Percentiles rank a stretch among this genome's conserved stretches.
These are phyloP conservation scores for Globisporangium radiosum DNA, from an alignment of 352 stramenopile genomes.

Conservation along the genomic window DNA sequence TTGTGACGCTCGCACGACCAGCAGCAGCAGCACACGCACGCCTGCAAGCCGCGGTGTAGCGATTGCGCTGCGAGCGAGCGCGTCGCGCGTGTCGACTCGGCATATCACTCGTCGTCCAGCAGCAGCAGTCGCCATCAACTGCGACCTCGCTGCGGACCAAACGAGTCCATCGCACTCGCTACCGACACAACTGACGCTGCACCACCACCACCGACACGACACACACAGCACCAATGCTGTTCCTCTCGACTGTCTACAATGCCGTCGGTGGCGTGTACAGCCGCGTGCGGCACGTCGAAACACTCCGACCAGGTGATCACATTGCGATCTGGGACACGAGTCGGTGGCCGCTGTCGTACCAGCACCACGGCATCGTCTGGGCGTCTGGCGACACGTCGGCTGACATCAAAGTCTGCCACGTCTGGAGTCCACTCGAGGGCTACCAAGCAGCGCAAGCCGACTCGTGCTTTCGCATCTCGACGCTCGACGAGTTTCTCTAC, in stretches of 20 bases:
- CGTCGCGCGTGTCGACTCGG: no score
- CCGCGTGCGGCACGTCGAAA: slow-evolving; percentile 63
- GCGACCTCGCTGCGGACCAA: no score
- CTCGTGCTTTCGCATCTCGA: slow-evolving; percentile 84
- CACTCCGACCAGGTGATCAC: slow-evolving; percentile 75
- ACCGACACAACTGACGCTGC: no score
- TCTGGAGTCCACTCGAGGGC: slow-evolving; percentile 75
- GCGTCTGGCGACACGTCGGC: slow-evolving; percentile 50
- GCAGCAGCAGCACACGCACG: not conserved
- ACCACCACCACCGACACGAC: not conserved
- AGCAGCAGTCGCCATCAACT: no score
- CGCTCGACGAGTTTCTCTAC: slow-evolving; percentile 76
- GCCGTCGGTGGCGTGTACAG: slow-evolving; percentile 75
- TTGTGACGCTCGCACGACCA: not conserved
- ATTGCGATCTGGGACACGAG: slow-evolving; percentile 84
- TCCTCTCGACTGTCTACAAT: slow-evolving; percentile 11
- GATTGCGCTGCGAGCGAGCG: no score
- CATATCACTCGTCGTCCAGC: no score
- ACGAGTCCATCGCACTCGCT: no score
- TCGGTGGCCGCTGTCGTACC: slow-evolving; percentile 81
- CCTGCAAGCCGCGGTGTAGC: not conserved
- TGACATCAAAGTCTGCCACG: slow-evolving; percentile 75
- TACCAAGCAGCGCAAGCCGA: slow-evolving; percentile 74
- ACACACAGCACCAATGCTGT: slow-evolving; percentile 6
- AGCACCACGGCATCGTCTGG: slow-evolving; percentile 85